Evolutionary conservation across 768 basidiomycete genomes (phyloP).

Genomic region (Daedalea quercina): DNA sequence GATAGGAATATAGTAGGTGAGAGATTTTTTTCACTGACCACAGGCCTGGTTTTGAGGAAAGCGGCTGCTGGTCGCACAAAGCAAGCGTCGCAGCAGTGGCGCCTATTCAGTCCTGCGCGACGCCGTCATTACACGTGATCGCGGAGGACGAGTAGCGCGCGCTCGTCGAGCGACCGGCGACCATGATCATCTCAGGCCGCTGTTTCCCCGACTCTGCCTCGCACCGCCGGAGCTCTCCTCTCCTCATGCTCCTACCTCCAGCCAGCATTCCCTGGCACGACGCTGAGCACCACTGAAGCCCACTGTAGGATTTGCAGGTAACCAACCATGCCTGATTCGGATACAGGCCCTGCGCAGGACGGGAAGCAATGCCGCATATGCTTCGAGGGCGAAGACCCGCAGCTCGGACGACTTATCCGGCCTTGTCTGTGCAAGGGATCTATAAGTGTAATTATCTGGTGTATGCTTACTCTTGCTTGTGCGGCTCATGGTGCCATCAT

Average conservation of each 20-base stretch:
- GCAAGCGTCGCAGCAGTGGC: too few relatives aligned
- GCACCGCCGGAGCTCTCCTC: not conserved
- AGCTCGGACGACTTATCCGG: slow-evolving; percentile 71
- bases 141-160: not conserved
- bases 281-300: not conserved
- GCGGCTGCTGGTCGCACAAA: too few relatives aligned
- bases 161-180: too few relatives aligned
- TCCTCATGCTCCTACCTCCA: not conserved
- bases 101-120: too few relatives aligned
- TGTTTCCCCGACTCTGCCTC: not conserved
- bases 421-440: slow-evolving; percentile 79
- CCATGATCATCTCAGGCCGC: not conserved
- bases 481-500: not conserved
- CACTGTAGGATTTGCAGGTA: too few relatives aligned
- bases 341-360: slow-evolving; percentile 6
- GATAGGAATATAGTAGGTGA: too few relatives aligned
- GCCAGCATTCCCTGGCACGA: not conserved
- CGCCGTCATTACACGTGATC: not conserved
- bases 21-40: too few relatives aligned
- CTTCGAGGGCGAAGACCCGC: slow-evolving; percentile 58
- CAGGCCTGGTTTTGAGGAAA: too few relatives aligned
- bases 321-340: not conserved
- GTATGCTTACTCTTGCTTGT: not conserved
- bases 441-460: slow-evolving; percentile 48
- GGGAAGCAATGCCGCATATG: slow-evolving; percentile 84